Base-by-base conservation (phyloP, 2,329 filamentous ascomycete genomes). In the Fusarium beomiforme region DNA sequence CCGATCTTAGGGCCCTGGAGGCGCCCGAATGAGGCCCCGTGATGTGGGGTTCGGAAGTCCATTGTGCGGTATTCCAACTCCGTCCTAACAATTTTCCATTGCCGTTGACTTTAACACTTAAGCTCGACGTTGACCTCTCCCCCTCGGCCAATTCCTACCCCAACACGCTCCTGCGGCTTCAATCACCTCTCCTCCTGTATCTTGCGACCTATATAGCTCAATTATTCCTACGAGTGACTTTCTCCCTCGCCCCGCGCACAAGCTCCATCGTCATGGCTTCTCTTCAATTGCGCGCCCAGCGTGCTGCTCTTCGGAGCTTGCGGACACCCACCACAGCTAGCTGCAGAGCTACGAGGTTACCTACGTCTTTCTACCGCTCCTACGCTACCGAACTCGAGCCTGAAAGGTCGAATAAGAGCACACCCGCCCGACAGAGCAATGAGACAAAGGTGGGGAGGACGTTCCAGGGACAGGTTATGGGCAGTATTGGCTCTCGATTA, bases 391-490 rank as follows among this genome's bases (percentile, higher is more conserved):
- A 81, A 13, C 71, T 81, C 33, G 80, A 82, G 66, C 79, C 79
- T 14, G 79, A 81, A 69, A 73, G 76, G 42, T 73, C 78, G 51
- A 80, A 77, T 54, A 59, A 75, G 50, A 80, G 76, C 56, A 59
- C 75, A 16, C 56, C 71, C n/a, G 64, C 63, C 19, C 33, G 77
- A 21, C 75, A 78, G 66, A 74, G 78, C 57, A 83, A 82, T 61
- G 81, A 83, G 71, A 71, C 78, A 70, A 82, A 76, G 75, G 75
- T 78, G 29, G 82, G 80, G 19, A 72, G 83, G 49, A 79, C 82
- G 6, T 90, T 90, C 76, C 85, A 87, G 73, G 87, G 87, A 23
- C 88, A 90, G 79, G 84, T 90, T 73, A 87, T 88, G 75, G 86
- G 88, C 71, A 89, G 87, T 69, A 88, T 89, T 53, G 83, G 83